phyloP scores from a whole-genome alignment of 257 asterid species.

The Solanum chilense region DNA sequence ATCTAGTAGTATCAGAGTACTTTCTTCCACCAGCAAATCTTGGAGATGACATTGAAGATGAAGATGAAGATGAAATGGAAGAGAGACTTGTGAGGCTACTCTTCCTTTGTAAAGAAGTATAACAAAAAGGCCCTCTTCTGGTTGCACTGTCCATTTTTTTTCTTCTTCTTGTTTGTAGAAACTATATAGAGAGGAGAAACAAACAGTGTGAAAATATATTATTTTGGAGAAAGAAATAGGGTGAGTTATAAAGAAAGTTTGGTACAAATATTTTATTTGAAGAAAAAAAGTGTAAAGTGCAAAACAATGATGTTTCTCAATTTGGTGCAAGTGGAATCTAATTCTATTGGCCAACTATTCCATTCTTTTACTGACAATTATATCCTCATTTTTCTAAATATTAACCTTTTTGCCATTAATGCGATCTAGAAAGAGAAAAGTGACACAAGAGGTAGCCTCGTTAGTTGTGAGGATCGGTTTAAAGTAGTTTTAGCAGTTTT shows the following conservation, averaged over 20 bases:
- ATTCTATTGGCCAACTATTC: constrained; percentile 21
- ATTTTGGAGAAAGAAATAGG: background rate
- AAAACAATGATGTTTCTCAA: constrained; percentile 15
- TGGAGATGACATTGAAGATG: constrained; percentile 4
- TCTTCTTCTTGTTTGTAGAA: background rate
- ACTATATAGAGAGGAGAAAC: background rate
- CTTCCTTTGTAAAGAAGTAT: constrained; percentile 4
- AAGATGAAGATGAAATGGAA: background rate
- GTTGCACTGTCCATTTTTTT: background rate
- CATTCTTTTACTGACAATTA: background rate
- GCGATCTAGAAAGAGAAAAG: background rate
- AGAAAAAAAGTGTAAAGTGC: constrained; percentile 3
- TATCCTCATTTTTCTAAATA: background rate
- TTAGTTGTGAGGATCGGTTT: background rate
- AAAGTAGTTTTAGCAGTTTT: background rate
- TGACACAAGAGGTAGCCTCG: background rate
- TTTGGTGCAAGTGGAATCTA: background rate
- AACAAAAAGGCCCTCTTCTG: constrained; percentile 6
- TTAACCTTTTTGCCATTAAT: background rate
- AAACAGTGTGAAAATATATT: background rate
- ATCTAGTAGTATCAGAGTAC: constrained; percentile 1
- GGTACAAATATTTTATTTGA: background rate
- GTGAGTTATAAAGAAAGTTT: constrained; percentile 21
- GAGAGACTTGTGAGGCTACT: constrained; percentile 5
- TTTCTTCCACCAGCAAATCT: constrained; percentile 12